Evolutionary conservation across 768 basidiomycete genomes (phyloP).

Genomic region (Arthromyces matolae): DNA sequence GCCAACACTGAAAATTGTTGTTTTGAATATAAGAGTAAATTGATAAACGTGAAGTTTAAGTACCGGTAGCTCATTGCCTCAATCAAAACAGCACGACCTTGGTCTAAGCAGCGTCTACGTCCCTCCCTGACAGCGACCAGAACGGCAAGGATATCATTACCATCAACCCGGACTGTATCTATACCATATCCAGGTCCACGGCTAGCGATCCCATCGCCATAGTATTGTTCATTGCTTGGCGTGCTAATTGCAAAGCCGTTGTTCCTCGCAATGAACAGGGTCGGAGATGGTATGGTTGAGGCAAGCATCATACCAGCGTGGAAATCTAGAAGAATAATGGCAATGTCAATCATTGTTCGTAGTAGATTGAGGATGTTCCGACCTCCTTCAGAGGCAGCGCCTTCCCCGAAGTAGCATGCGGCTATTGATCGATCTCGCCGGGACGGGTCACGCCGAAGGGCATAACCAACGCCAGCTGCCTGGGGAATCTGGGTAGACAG

Average conservation of each 20-base stretch:
- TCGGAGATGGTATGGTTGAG: constrained; percentile 72
- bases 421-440: constrained; percentile 73
- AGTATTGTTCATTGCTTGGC: constrained; percentile 82
- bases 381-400: constrained; percentile 88
- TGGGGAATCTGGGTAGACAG: constrained; percentile 94
- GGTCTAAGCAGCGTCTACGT: constrained; percentile 64
- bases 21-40: too few relatives aligned
- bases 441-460: constrained; percentile 72
- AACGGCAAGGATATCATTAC: constrained; percentile 89
- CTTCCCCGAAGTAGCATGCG: constrained; percentile 90
- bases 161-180: constrained; percentile 89
- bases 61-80: constrained; percentile 92
- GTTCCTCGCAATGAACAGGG: constrained; percentile 71
- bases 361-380: constrained; percentile 12
- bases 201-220: constrained; percentile 90
- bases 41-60: too few relatives aligned
- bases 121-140: constrained; percentile 70
- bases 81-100: constrained; percentile 77
- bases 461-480: constrained; percentile 90
- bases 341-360: not conserved
- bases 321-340: constrained; percentile 58
- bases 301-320: constrained; percentile 86
- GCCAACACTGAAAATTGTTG: too few relatives aligned
- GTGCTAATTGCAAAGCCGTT: constrained; percentile 97
- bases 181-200: constrained; percentile 92